These are phyloP conservation scores for Pleurotus eryngii DNA, from an alignment of 768 basidiomycete species.

Conservation along the genomic window DNA sequence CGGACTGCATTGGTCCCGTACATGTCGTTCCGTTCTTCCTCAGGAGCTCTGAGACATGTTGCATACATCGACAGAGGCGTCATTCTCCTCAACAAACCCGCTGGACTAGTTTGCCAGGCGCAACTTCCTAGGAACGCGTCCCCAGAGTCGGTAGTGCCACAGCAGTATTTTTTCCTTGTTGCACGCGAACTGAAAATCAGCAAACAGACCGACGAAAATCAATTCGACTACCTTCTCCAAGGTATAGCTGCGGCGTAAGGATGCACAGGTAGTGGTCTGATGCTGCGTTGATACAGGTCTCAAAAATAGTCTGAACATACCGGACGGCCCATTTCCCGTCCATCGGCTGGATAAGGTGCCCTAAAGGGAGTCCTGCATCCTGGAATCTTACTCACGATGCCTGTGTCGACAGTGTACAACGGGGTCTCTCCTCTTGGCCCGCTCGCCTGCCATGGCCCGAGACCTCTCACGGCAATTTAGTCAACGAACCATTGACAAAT, in stretches of 20 bases:
- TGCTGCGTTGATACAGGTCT: too few species aligned
- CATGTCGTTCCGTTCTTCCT: not conserved
- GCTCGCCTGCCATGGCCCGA: constrained; percentile 37
- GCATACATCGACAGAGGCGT: constrained; percentile 53
- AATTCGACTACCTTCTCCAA: constrained; percentile 32
- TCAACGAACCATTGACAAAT: constrained; percentile 45
- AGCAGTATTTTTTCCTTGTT: not conserved
- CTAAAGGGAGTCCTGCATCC: not conserved
- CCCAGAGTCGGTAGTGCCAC: constrained; percentile 4
- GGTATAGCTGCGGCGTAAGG: constrained; percentile 16
- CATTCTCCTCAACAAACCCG: constrained; percentile 61
- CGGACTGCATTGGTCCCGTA: too few species aligned
- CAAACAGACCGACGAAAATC: constrained; percentile 10
- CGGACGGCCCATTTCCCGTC: constrained; percentile 36
- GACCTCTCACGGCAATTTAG: constrained; percentile 57
- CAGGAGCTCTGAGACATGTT: constrained; percentile 10
- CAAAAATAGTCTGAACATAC: constrained; percentile 19
- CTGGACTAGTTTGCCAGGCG: constrained; percentile 52
- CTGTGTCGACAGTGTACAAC: constrained; percentile 48
- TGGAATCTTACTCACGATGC: not conserved
- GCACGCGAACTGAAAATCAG: not conserved
- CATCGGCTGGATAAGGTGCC: constrained; percentile 68
- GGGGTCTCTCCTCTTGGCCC: constrained; percentile 56
- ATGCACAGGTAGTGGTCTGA: too few species aligned
- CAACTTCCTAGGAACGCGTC: constrained; percentile 15